Conservation (phyloP, 2,329 filamentous ascomycete genomes). For the Macrophomina pseudophaseolina region DNA sequence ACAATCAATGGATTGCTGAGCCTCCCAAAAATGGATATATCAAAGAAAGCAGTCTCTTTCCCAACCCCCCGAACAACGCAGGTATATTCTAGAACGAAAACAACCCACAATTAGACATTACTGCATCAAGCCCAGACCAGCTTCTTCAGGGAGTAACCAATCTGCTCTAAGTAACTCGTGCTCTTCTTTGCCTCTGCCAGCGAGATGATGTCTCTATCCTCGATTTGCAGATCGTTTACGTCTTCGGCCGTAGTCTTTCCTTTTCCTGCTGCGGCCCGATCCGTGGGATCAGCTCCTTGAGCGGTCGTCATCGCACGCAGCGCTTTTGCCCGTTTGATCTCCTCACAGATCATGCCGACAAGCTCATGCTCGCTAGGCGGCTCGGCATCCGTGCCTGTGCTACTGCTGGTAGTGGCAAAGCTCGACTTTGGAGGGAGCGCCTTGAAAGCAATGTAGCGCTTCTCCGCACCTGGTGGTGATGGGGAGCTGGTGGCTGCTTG, state of each 20-base stretch:
- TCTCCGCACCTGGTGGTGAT: slow-evolving; percentile 28
- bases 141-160: slow-evolving; percentile 91
- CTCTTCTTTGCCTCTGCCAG: slow-evolving; percentile 83
- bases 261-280: slow-evolving; percentile 43
- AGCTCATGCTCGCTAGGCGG: slow-evolving; percentile 57
- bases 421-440: slow-evolving; percentile 57
- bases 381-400: slow-evolving; percentile 34
- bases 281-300: slow-evolving; percentile 33
- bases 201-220: slow-evolving; percentile 76
- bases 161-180: slow-evolving; percentile 82
- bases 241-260: slow-evolving; percentile 32
- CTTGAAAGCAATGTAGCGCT: slow-evolving; percentile 60
- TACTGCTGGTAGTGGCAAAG: slow-evolving; percentile 33
- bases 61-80: background rate
- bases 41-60: background rate
- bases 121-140: slow-evolving; percentile 74
- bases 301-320: slow-evolving; percentile 44
- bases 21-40: slow-evolving; percentile 14
- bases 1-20: background rate
- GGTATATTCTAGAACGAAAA: background rate
- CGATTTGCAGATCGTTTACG: slow-evolving; percentile 45
- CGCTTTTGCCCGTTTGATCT: slow-evolving; percentile 72
- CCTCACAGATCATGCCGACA: slow-evolving; percentile 70
- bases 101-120: background rate
- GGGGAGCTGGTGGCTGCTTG: slow-evolving; percentile 27